Percentiles rank a stretch among this genome's conserved stretches.
Conservation (phyloP, 345 rosid species). For the Orychophragmus violaceus region DNA sequence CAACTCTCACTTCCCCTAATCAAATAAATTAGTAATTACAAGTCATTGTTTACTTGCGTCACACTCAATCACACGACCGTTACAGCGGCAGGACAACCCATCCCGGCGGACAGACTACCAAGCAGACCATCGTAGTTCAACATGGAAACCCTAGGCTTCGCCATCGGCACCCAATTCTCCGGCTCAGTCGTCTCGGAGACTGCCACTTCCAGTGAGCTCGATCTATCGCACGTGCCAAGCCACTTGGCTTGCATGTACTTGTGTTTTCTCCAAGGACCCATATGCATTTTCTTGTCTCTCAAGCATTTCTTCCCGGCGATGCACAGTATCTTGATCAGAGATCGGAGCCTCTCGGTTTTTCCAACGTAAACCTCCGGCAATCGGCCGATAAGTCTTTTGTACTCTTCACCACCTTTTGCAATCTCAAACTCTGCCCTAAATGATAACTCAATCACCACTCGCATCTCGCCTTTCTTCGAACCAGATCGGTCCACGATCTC, state of each 20-base stretch:
- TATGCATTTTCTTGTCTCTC: slow-evolving; percentile 81
- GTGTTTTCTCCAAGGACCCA: slow-evolving; percentile 91
- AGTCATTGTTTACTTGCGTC: neutral
- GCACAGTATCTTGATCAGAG: slow-evolving; percentile 66
- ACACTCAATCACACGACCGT: slow-evolving; percentile 42
- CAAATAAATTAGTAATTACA: neutral
- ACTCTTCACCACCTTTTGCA: slow-evolving; percentile 62
- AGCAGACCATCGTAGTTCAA: slow-evolving; percentile 49
- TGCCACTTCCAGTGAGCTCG: slow-evolving; percentile 19
- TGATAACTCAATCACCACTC: slow-evolving; percentile 68
- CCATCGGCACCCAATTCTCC: slow-evolving; percentile 20
- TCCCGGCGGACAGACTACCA: slow-evolving; percentile 15
- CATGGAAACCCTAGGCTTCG: slow-evolving; percentile 62
- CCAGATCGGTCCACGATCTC: slow-evolving; percentile 53
- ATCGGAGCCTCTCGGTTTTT: slow-evolving; percentile 60
- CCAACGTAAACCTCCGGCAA: slow-evolving; percentile 72
- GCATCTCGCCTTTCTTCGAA: slow-evolving; percentile 44
- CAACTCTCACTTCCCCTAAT: neutral
- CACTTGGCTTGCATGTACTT: slow-evolving; percentile 90
- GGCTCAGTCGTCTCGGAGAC: slow-evolving; percentile 26
- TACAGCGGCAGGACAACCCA: slow-evolving; percentile 39
- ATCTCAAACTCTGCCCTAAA: slow-evolving; percentile 79
- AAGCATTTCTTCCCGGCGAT: slow-evolving; percentile 58
- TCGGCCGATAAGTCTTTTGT: slow-evolving; percentile 38
- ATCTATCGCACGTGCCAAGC: slow-evolving; percentile 50